Evolutionary conservation across 768 basidiomycete species (phyloP), one percentile per base, ranked within the genome.

Genomic region (Kwoniella dendrophila): DNA sequence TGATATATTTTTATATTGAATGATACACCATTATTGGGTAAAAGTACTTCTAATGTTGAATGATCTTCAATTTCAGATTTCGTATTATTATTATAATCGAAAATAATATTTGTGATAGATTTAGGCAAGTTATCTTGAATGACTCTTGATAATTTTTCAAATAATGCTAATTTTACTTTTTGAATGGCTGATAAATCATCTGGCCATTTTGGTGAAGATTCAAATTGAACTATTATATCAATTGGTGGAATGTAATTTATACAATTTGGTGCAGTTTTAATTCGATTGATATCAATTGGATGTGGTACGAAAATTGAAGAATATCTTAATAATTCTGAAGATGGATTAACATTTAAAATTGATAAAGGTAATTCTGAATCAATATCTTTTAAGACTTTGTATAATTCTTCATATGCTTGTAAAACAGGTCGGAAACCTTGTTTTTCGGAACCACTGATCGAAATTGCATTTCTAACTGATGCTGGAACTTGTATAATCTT

Each of bases 141-240:
- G 0, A 83, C 82, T 20, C 82, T 81, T 1, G 88, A 91, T 6
- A 97, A 82, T 40, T 86, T 85, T 73, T 92, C 90, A 63, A 97
- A 86, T 75, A 98, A 89, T 0, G 94, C 95, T 1, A 95, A 82
- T 77, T 98, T 98, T 78, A 92, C 88, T 65, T 91, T 91, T 77
- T 96, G 95, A 48, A 97, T 89, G 0, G 93, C 92, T 18, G 82
- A 83, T 3, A 98, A 83, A 67, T 98, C 92, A 72, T 98, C 94
- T 0, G 96, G 95, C 96, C 96, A 99, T 64, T 85, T 85, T 0
- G 88, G 86, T 0, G 92, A 95, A 64, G 88, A 89, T 75, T 98
- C 95, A 70, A 97, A 96, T 76, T 94, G 89, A 32, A 98, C 79
- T 24, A 92, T 77, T 49, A 92, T 81, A 14, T 89, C 85, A 66